Conservation (phyloP, 192 early-diverging fungal species). For the Powellomyces hirtus region DNA sequence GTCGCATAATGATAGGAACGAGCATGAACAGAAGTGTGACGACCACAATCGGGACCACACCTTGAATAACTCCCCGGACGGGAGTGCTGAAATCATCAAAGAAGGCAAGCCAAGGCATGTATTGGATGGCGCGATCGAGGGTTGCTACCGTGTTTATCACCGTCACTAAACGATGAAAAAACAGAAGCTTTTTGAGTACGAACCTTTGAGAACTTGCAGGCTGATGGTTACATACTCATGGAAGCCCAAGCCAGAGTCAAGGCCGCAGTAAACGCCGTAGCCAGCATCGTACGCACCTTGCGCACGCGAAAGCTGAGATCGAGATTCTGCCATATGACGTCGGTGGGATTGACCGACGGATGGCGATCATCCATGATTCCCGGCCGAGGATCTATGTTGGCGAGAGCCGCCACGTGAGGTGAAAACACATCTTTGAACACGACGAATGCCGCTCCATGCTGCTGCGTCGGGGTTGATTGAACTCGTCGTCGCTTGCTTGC, state of each 20-base stretch:
- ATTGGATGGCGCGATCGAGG: conserved; percentile 9
- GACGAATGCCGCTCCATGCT: conserved; percentile 73
- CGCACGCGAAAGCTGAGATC: conserved; percentile 51
- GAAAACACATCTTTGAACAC: conserved; percentile 73
- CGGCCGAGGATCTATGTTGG: conserved; percentile 58
- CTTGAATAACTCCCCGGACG: conserved; percentile 61
- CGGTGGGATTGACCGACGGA: conserved; percentile 62
- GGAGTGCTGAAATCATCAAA: conserved; percentile 34
- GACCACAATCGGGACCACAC: conserved; percentile 72
- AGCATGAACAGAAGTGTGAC: conserved; percentile 68
- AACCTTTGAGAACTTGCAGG: neutral
- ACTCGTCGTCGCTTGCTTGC: conserved; percentile 38
- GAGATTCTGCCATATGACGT: conserved; percentile 83
- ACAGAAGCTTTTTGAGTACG: neutral
- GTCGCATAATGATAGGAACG: conserved; percentile 63
- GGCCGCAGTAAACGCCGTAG: conserved; percentile 47
- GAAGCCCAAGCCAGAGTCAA: conserved; percentile 75
- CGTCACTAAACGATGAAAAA: conserved; percentile 1
- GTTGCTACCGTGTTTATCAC: conserved; percentile 9
- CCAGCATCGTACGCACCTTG: conserved; percentile 54
- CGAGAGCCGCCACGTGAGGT: conserved; percentile 76
- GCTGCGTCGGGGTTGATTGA: conserved; percentile 39
- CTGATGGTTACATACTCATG: conserved; percentile 42
- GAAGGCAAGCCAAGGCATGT: conserved; percentile 54
- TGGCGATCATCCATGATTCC: conserved; percentile 65